Conservation (phyloP, 371 early-diverging fungal genomes). For the Mucor irregularis region DNA sequence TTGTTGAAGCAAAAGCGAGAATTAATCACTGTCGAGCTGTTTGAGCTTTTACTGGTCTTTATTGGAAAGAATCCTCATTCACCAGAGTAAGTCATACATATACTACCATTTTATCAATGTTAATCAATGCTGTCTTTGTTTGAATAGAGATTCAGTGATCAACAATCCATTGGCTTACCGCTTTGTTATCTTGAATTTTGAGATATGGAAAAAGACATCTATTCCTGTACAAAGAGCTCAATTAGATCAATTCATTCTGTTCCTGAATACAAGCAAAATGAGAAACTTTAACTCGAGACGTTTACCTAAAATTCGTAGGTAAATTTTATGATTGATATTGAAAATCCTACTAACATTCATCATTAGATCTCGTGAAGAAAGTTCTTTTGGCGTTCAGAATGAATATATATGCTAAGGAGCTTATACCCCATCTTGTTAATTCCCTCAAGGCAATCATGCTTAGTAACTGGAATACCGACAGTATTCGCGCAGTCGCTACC, state of each 20-base stretch:
- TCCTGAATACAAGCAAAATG: constrained; percentile 60
- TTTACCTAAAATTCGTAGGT: constrained; percentile 65
- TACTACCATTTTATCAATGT: not conserved
- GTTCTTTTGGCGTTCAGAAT: constrained; percentile 62
- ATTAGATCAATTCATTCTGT: constrained; percentile 64
- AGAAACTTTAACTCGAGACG: constrained; percentile 62
- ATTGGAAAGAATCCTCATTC: constrained; percentile 61
- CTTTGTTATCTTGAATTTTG: constrained; percentile 69
- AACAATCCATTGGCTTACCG: constrained; percentile 69
- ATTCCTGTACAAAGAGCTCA: constrained; percentile 63
- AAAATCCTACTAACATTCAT: not conserved
- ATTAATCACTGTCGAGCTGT: constrained; percentile 56
- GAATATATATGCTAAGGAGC: constrained; percentile 59
- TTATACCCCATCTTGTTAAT: constrained; percentile 55
- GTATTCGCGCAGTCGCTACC: constrained; percentile 64
- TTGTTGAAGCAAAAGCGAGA: constrained; percentile 66
- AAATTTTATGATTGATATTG: not conserved
- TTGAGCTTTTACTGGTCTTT: constrained; percentile 64
- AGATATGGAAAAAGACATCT: constrained; percentile 68
- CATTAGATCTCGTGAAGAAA: constrained; percentile 61
- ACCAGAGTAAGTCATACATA: constrained; percentile 60
- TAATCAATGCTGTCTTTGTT: not conserved
- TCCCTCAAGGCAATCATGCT: constrained; percentile 61
- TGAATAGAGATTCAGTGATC: constrained; percentile 58
- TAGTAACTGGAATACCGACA: constrained; percentile 66